Percentiles rank a stretch among this genome's conserved stretches.
Evolutionary conservation across 257 asterid species (phyloP).

Genomic region (Ehretia macrophylla): DNA sequence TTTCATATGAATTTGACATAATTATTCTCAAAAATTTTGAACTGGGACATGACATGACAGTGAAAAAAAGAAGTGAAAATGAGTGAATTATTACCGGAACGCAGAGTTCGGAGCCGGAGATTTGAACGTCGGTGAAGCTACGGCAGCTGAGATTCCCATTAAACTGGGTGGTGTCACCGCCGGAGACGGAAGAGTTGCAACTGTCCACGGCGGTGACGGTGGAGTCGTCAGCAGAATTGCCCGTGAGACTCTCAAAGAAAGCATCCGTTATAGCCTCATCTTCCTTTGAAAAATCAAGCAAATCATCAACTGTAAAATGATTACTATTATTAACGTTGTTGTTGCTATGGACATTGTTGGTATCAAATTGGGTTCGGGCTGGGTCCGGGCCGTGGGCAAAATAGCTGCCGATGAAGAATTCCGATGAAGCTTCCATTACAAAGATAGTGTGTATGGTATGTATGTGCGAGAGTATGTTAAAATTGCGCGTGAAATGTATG

Average conservation of each 20-base stretch:
- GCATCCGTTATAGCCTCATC: conserved; percentile 79
- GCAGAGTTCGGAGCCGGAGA: conserved; percentile 75
- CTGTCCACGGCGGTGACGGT: conserved; percentile 62
- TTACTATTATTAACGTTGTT: conserved; percentile 19
- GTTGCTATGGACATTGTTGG: conserved; percentile 13
- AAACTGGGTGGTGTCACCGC: conserved; percentile 49
- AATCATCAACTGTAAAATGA: conserved; percentile 71
- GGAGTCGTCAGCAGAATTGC: conserved; percentile 62
- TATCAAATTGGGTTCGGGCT: no score
- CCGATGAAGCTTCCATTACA: conserved; percentile 38
- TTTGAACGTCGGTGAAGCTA: conserved; percentile 63
- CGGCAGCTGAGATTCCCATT: conserved; percentile 78
- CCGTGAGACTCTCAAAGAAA: conserved; percentile 49
- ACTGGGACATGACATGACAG: no score
- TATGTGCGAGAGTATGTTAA: no score
- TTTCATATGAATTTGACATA: no score
- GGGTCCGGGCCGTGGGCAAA: conserved; percentile 7
- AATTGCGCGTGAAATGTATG: neutral
- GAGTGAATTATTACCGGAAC: conserved; percentile 87
- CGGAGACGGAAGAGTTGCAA: conserved; percentile 52
- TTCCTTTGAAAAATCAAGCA: conserved; percentile 83
- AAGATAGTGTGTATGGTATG: neutral
- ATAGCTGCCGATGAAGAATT: conserved; percentile 20
- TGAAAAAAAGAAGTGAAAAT: no score
- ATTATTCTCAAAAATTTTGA: no score